Conservation (phyloP, 83 land plant species). For the Thuja plicata region DNA sequence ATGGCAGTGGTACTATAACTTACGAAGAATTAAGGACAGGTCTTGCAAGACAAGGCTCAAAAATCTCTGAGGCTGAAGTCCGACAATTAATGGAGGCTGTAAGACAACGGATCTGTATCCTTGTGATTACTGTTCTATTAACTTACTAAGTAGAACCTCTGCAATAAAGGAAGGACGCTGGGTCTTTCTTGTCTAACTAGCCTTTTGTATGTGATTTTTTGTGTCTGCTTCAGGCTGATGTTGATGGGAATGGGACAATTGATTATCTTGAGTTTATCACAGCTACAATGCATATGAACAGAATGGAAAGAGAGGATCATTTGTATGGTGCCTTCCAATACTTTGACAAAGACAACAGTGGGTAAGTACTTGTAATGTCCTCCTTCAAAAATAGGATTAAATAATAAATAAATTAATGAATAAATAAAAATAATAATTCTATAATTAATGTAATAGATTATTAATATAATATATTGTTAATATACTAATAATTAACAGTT, state of each 20-base stretch:
- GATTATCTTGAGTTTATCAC: constrained; percentile 30
- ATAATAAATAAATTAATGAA: too few relatives aligned
- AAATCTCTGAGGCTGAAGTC: constrained; percentile 63
- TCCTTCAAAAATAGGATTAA: too few relatives aligned
- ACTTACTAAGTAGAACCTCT: background rate
- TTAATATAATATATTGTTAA: too few relatives aligned
- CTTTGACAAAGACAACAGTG: constrained; percentile 80
- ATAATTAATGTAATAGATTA: too few relatives aligned
- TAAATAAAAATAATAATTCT: too few relatives aligned
- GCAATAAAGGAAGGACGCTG: background rate
- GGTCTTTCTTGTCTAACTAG: background rate
- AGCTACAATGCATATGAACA: constrained; percentile 31
- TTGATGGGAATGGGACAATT: constrained; percentile 31
- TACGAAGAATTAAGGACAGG: constrained; percentile 78
- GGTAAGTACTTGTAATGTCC: constrained; percentile 35
- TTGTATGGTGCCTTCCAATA: constrained; percentile 17
- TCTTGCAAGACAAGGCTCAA: constrained; percentile 71
- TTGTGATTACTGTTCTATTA: background rate
- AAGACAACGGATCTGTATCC: constrained; percentile 18
- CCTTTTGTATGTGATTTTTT: background rate
- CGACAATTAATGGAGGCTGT: constrained; percentile 87
- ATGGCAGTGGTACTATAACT: constrained; percentile 82
- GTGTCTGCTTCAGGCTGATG: constrained; percentile 9
- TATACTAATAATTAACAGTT: too few relatives aligned
- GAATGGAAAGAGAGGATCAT: constrained; percentile 27